These are phyloP conservation scores for Ceratobasidium papillatum DNA, from an alignment of 1,284 basidiomycete genomes.

Conservation along the genomic window DNA sequence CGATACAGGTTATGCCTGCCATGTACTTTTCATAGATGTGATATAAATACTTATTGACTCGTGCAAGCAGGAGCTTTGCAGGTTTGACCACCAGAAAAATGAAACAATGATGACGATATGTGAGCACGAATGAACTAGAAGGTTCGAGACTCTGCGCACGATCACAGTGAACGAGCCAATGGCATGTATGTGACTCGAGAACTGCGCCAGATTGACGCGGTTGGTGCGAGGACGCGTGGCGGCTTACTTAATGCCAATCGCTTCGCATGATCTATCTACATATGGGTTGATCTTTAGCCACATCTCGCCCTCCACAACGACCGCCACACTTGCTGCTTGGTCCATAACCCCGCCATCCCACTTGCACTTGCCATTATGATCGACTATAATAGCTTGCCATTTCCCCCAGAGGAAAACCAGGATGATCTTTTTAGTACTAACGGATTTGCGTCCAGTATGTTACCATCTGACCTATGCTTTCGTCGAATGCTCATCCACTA, in stretches of 20 bases:
- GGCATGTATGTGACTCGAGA: not conserved
- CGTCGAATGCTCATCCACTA: not conserved
- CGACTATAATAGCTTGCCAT: not conserved
- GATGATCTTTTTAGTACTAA: not conserved
- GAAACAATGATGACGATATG: too few relatives aligned
- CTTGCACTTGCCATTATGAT: not conserved
- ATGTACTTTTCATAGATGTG: too few relatives aligned
- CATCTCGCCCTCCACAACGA: not conserved
- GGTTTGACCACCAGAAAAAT: too few relatives aligned
- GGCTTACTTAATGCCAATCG: not conserved
- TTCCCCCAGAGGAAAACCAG: not conserved
- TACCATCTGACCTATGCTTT: not conserved
- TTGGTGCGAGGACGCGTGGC: not conserved
- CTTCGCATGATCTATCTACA: not conserved
- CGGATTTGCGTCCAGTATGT: not conserved
- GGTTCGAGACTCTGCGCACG: not conserved
- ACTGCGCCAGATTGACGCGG: not conserved
- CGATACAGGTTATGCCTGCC: too few relatives aligned
- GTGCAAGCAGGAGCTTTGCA: too few relatives aligned
- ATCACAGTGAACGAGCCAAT: not conserved
- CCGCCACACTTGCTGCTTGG: not conserved
- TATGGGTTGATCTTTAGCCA: not conserved
- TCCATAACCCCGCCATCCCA: too few relatives aligned
- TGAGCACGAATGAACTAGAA: not conserved
- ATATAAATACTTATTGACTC: too few relatives aligned